These are phyloP conservation scores for Paecilomyces formosus DNA, from an alignment of 2,329 filamentous ascomycete genomes.

Conservation along the genomic window DNA sequence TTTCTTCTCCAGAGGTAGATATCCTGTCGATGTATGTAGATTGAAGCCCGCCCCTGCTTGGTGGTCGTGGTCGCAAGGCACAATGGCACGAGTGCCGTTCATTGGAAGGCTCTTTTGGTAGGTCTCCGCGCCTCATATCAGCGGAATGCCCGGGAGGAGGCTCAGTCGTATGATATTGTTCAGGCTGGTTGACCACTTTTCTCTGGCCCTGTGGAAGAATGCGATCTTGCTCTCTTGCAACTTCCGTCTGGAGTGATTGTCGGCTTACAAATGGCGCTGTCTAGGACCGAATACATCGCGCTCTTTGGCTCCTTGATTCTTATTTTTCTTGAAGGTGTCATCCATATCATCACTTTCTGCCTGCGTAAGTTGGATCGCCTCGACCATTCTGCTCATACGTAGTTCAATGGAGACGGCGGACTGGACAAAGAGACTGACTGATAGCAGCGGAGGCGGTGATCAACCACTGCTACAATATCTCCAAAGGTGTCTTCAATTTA, in stretches of 20 bases:
- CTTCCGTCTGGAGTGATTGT: conserved; percentile 1
- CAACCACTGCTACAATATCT: conserved; percentile 71
- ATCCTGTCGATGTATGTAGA: background rate
- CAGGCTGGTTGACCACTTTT: background rate
- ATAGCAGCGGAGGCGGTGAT: conserved; percentile 67
- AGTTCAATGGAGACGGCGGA: background rate
- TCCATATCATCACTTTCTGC: conserved; percentile 79
- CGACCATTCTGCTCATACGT: background rate
- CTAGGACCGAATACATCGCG: conserved; percentile 77
- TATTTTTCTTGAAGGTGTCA: conserved; percentile 71
- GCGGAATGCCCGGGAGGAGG: background rate
- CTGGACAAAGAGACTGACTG: conserved; percentile 11
- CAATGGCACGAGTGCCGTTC: conserved; percentile 54
- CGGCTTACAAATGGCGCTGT: conserved; percentile 2
- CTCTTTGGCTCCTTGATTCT: conserved; percentile 77
- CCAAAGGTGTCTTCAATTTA: conserved; percentile 73
- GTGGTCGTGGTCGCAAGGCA: conserved; percentile 8
- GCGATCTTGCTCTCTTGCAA: background rate
- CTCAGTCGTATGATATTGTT: background rate
- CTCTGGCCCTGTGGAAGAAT: background rate
- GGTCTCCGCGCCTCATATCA: conserved; percentile 4
- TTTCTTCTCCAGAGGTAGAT: background rate
- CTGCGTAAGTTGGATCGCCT: conserved; percentile 55
- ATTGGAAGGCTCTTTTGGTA: conserved; percentile 54
- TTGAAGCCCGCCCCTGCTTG: background rate